Base-by-base conservation (phyloP, 768 basidiomycete genomes). In the Tephrocybe sp. region DNA sequence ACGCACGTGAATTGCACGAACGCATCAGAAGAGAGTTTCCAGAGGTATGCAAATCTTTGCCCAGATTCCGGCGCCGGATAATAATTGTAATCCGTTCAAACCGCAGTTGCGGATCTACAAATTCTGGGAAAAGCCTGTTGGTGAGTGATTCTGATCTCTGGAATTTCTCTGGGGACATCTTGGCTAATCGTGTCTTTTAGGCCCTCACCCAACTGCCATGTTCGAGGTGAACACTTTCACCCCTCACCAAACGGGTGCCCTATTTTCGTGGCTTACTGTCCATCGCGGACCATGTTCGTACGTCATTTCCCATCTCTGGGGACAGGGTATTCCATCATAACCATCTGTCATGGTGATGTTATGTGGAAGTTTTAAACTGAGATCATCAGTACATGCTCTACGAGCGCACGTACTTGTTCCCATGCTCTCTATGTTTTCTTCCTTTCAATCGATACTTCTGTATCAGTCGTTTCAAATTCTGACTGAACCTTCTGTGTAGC, bases 221-320 rank as follows among this genome's bases (percentile, higher is more conserved):
- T 88, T 87, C 58, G 79, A 88, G 61, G 76, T 87, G 51, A 80
- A 88, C 60, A 80, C 79, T 1, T 81, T 82, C 64, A 80, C 57
- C 26, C 86, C 86, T 9, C 83, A 82, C 56, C 80, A 87, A 59
- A 86, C 83, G 0, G 86, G 87, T 0, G 76, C 83, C 1, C 64
- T 89, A 11, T 87, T 88, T 59, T 73, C 80, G 4, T 89, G 80
- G 79, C 74, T 87, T 15, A 78, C 74, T 15, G 82, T 86, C 26
- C 72, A 87, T 61, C 78, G 85, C 6, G 86, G 87, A 9, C 82
- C 85, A 7, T 82, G 79, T 72, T 86, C 85, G 86, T 87, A 61
- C 36, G 86, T 73, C 13, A 18, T 24, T 30, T 44, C 34, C 18
- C 15, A 30, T 24, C 4, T 31, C 16, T 37, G 36, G 7, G 32